Evolutionary conservation across 1,139 yeast genomes (phyloP), one percentile per base, ranked within the genome.

Genomic region (Scheffersomyces illinoinensis): DNA sequence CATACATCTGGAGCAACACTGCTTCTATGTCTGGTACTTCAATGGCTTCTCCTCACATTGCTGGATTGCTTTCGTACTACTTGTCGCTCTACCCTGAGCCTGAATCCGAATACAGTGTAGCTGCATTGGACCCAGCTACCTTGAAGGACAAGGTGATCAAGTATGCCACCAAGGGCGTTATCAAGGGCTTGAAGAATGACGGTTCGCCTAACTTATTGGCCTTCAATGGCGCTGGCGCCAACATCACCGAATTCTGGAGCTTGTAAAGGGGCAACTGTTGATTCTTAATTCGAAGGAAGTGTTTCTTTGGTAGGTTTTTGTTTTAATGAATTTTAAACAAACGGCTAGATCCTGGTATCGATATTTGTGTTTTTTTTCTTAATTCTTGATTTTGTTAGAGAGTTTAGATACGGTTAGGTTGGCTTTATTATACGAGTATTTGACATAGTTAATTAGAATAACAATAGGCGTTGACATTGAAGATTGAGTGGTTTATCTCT

Each of bases 31-130:
- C 82, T 3, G 83, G 83, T 56, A 79, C 83, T 5, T 77, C 82
- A 21, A 78, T 78, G 83, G 83, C 83, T 5, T 69, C 81, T 6
- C 83, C 83, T 17, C 82, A 78, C 61, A 73, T 79, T 56, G 72
- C 78, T 55, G 83, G 83, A 12, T 74, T 78, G 59, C 73, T 78
- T 63, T 68, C 81, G 3, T 78, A 78, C 69, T 77, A 68, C 62
- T 70, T 78, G 64, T 78, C 83, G 18, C 75, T 78, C 64, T 78
- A 76, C 62, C 83, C 83, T 24, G 77, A 73, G 49, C 66, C 67
- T 21, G 72, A 68, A 50, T 77, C 82, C 33, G 82, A 77, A 64
- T 79, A 62, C 56, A 62, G 68, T 7, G 57, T 60, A 4, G 65
- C 68, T 2, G 61, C 55, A 3, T 46, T 69, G 4, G 73, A 72